Conservation (phyloP, 257 asterid species). For the Nicotiana attenuata region DNA sequence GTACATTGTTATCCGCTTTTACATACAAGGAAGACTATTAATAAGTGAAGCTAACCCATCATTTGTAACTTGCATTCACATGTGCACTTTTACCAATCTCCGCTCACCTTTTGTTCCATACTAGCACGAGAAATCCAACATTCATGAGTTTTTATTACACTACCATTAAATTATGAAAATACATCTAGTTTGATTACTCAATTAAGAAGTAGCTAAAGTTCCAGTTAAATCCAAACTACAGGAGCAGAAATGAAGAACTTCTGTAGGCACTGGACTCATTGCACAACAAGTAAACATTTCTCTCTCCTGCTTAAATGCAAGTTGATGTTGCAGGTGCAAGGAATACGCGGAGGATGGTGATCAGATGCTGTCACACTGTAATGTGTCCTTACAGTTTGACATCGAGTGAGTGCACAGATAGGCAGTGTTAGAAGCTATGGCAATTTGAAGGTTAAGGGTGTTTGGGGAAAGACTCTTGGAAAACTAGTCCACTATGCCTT, state of each 20-base stretch:
- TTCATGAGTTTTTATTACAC: neutral
- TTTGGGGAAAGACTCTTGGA: neutral
- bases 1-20: neutral
- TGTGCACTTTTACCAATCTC: neutral
- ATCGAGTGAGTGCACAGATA: neutral
- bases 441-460: neutral
- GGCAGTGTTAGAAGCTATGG: neutral
- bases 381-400: neutral
- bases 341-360: neutral
- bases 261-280: neutral
- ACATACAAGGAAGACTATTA: neutral
- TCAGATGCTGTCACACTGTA: neutral
- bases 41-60: neutral
- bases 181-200: neutral
- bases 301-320: neutral
- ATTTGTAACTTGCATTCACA: neutral
- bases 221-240: neutral
- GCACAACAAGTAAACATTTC: neutral
- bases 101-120: neutral
- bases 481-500: neutral
- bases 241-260: neutral
- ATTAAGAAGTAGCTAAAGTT: neutral
- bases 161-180: neutral
- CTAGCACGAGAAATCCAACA: neutral
- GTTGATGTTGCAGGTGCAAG: neutral